Conservation (phyloP, 805 yeast species). For the Yarrowia deformans region DNA sequence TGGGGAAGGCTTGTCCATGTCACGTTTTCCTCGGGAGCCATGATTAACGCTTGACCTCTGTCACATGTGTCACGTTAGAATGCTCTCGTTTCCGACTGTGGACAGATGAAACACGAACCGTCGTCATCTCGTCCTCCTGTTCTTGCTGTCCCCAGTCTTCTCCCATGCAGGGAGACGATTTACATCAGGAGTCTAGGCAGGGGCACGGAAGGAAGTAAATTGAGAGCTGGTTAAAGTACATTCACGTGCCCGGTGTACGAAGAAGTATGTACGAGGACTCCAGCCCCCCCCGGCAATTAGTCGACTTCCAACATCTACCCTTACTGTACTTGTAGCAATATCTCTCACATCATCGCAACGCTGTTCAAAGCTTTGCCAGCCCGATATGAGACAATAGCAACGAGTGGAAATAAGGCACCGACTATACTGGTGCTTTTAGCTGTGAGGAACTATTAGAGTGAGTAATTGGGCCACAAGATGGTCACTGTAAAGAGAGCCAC, state of each 20-base stretch:
- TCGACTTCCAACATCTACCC: too few relatives aligned
- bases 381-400: slow-evolving; percentile 30
- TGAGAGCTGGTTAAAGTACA: not conserved
- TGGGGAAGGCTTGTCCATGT: not conserved
- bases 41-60: not conserved
- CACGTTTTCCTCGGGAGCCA: not conserved
- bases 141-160: not conserved
- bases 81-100: too few relatives aligned
- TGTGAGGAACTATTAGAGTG: too few relatives aligned
- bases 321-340: too few relatives aligned
- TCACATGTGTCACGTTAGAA: not conserved
- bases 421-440: too few relatives aligned
- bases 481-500: too few relatives aligned
- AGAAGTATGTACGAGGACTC: too few relatives aligned
- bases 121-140: too few relatives aligned
- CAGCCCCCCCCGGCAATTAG: too few relatives aligned
- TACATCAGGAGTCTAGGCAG: slow-evolving; percentile 25
- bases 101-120: not conserved
- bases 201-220: slow-evolving; percentile 12
- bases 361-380: slow-evolving; percentile 13
- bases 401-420: not conserved
- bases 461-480: too few relatives aligned
- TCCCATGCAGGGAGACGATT: slow-evolving; percentile 27
- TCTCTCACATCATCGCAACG: too few relatives aligned
- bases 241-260: not conserved